Base-by-base conservation (phyloP, 805 yeast species). In the Cephaloascus albidus region DNA sequence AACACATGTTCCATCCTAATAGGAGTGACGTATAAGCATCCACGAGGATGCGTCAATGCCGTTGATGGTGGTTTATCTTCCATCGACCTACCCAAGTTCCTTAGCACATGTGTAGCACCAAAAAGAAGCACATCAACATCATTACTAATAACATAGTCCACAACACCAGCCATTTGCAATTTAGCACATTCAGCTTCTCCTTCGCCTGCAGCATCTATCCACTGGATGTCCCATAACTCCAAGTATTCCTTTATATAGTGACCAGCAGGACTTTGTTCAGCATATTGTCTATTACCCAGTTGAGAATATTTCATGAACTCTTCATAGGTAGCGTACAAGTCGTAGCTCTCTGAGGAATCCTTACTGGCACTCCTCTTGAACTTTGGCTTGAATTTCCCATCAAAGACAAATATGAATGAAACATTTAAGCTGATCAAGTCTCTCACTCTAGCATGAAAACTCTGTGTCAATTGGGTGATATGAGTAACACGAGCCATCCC, bases 171-270 rank as follows among this genome's bases (percentile, higher is more conserved):
- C 14, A 49, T 49, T 52, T 85, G 86, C 20, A 88, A 57, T 49
- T 73, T 58, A 0, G 90, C 85, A 45, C 95, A 79, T 47, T 85
- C 89, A 1, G 93, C 89, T 53, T 88, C 97, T 1, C 85, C 96
- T 51, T 88, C 97, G 2, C 81, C 89, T 0, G 85, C 79, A 0
- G 95, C 82, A 20, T 72, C 72, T 2, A 81, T 52, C 45, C 64
- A 74, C 1, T 72, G 61, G 10, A 87, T 72, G 14, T 73, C 72
- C 60, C 77, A 63, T 1, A 54, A 41, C 3, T 50, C 45, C 30
- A 83, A 53, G 18, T 65, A 52, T 10, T 49, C 45, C 3, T 44
- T 48, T 18, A 73, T 46, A 8, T 45, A 44, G 1, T 47, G 43
- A 10, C 39, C 33, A 6, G 38, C 35, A 23, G 36, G 38, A 18